Evolutionary conservation across 441 rosid genomes (phyloP).

Genomic region (Gossypium davidsonii): DNA sequence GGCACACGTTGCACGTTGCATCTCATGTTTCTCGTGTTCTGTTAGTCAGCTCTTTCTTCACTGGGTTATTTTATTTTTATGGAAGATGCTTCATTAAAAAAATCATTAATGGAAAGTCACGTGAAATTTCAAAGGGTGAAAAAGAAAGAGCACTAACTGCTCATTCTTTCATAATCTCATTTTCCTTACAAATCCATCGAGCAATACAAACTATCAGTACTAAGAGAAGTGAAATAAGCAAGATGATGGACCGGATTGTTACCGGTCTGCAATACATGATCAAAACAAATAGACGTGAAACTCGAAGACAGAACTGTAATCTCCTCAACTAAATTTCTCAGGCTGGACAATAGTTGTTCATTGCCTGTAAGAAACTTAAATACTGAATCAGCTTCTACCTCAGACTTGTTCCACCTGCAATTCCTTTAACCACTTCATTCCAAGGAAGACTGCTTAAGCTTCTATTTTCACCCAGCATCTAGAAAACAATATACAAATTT

Average conservation of each 20-base stretch:
- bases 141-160: background rate
- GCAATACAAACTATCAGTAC: background rate
- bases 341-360: background rate
- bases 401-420: background rate
- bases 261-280: background rate
- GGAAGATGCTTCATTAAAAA: background rate
- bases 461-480: background rate
- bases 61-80: background rate
- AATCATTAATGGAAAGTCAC: background rate
- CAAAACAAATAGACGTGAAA: background rate
- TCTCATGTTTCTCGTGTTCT: background rate
- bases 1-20: background rate
- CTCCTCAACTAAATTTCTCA: background rate
- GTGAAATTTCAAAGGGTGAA: background rate
- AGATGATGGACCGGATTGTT: background rate
- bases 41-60: background rate
- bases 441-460: background rate
- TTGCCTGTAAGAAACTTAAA: background rate
- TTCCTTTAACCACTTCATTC: background rate
- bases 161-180: background rate
- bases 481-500: background rate
- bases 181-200: background rate
- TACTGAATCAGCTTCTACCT: background rate
- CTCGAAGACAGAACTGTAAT: background rate
- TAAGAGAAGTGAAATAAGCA: background rate